Evolutionary conservation across 805 yeast genomes (phyloP), one percentile per base, ranked within the genome.

Genomic region (Clavispora fructus): DNA sequence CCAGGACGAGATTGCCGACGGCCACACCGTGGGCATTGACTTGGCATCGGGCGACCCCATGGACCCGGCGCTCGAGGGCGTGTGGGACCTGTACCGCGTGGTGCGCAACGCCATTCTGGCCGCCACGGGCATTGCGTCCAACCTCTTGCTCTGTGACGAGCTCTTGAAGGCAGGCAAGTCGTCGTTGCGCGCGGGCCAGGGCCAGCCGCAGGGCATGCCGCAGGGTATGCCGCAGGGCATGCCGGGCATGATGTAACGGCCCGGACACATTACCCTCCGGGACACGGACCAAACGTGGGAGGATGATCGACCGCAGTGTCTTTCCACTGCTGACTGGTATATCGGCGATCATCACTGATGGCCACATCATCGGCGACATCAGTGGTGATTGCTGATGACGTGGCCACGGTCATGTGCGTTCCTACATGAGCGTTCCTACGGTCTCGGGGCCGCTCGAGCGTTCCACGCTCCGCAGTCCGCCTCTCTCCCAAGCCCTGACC

Each of bases 31-130:
- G 39, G 99, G 99, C 47, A 83, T 94, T 45, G 96, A 94, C 64
- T 77, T 94, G 54, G 80, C 79, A 50, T 78, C 92, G 10, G 99
- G 99, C 35, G 97, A 91, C 63, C 94, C 97, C 42, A 83, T 92
- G 79, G 97, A 92, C 62, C 97, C 99, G 41, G 78, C 88, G 7
- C 78, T 87, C 44, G 96, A 88, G 62, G 99, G 99, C 50, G 81
- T 94, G 48, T 94, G 97, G 95, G 99, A 94, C 68, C 87, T 96
- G 25, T 94, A 80, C 73, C 77, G 99, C 55, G 99, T 94, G 35
- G 72, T 94, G 49, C 82, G 99, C 71, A 94, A 94, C 64, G 96
- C 96, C 9, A 74, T 94, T 44, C 82, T 90, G 42, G 83, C 95
- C 40, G 96, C 98, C 33, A 85, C 95, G 1, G 96, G 97, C 44